Evolutionary conservation across 176 grass and related monocot genomes (phyloP).

Genomic region (Leersia perrieri): DNA sequence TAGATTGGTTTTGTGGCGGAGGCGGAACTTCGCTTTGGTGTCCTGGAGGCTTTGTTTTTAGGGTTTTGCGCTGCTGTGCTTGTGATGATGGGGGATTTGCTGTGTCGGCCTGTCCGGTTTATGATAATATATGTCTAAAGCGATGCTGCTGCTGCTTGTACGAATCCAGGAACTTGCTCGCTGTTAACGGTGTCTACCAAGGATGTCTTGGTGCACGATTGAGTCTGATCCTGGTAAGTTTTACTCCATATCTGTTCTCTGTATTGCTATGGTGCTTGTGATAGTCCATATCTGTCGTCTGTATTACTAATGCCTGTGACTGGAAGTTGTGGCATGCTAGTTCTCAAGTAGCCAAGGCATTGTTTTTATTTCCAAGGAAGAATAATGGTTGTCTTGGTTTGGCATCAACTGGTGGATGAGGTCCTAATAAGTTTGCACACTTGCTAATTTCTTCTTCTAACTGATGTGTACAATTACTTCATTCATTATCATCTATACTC

Average conservation of each 20-base stretch:
- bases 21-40: too few relatives aligned
- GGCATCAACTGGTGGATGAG: background rate
- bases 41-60: too few relatives aligned
- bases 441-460: background rate
- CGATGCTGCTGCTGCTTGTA: background rate
- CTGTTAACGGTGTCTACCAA: background rate
- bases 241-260: background rate
- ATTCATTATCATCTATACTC: background rate
- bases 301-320: too few relatives aligned
- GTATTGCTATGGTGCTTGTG: too few relatives aligned
- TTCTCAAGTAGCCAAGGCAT: background rate
- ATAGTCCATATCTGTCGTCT: background rate
- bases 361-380: background rate
- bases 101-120: too few relatives aligned
- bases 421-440: background rate
- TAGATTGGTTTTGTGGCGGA: too few relatives aligned
- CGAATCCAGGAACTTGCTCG: background rate
- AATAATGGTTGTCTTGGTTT: background rate
- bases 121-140: too few relatives aligned
- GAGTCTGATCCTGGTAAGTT: conserved; percentile 91
- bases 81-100: background rate
- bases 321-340: background rate
- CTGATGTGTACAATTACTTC: background rate
- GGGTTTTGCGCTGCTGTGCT: too few relatives aligned
- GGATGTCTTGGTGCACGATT: conserved; percentile 95